Base-by-base conservation (phyloP, 1,284 basidiomycete genomes). In the Ceratobasidium sp. region DNA sequence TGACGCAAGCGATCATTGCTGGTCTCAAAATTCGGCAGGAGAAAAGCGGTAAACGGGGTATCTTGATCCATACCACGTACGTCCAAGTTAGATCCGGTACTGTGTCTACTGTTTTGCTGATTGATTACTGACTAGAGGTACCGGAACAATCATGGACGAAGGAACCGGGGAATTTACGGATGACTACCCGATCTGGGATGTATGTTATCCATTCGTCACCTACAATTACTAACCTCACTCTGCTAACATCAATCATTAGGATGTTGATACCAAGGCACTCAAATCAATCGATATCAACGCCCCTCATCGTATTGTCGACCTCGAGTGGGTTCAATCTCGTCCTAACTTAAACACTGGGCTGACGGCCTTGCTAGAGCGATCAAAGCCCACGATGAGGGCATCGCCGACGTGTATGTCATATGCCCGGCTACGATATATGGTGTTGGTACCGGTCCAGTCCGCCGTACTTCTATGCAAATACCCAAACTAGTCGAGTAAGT, bases 391-490 rank as follows among this genome's bases (percentile, higher is more conserved):
- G 44, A 69, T 15, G 12, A 69, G 33, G 28, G 39, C 7, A 39
- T 69, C 3, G 49, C 67, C 23, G 49, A 69, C 33, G 67, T 69
- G 5, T 69, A 69, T 20, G 67, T 69, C 2, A 55, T 69, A 39
- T 55, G 28, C 26, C 64, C 28, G 33, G 67, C 67, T 26, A 69
- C 67, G 13, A 55, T 55, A n/a, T 55, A 69, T 26, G 67, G 49
- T 18, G 67, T 55, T 1, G 28, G 67, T 39, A 69, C 51, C 2
- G 51, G 26, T 15, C 67, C 51, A 33, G 67, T 69, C 13, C 67
- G 67, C 33, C 49, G 51, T 13, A 55, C 49, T 6, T 69, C 67
- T n/a, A 39, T 55, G 46, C 49, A 55, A 26, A 69, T 69, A 23
- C 33, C 67, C 23, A 53, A 55, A 10, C 20, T 55, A 55, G 49